Percentiles rank a stretch among this genome's conserved stretches.
Evolutionary conservation across 2,329 filamentous ascomycete genomes (phyloP).

Genomic region (Beauveria sp.): DNA sequence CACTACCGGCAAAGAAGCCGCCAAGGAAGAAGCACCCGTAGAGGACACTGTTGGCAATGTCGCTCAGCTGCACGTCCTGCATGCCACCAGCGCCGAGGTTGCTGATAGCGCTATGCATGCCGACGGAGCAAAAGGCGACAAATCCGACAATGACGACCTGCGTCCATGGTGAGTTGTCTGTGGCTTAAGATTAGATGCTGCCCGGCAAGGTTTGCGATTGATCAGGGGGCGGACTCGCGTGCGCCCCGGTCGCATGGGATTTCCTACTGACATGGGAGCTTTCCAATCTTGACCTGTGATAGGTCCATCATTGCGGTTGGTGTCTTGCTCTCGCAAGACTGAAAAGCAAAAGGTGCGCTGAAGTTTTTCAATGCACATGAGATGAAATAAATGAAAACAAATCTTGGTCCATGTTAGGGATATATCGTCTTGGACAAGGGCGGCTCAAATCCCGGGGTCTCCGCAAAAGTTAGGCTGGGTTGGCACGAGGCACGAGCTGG

Average conservation of each 20-base stretch:
- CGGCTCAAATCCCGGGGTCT: neutral
- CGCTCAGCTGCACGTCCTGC: constrained; percentile 11
- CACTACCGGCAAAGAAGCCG: constrained; percentile 60
- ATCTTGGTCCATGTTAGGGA: neutral
- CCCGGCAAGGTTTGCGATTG: neutral
- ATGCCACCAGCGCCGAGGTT: constrained; percentile 9
- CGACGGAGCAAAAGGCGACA: constrained; percentile 18
- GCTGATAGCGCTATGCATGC: constrained; percentile 17
- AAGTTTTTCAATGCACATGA: neutral
- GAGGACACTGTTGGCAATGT: constrained; percentile 15
- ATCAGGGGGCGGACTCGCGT: neutral
- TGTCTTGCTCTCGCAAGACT: neutral
- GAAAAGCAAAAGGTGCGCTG: neutral
- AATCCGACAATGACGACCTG: constrained; percentile 18
- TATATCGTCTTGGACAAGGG: neutral
- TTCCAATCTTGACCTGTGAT: neutral
- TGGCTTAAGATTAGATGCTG: neutral
- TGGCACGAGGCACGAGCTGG: too few relatives aligned
- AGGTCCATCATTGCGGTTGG: neutral
- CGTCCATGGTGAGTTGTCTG: constrained; percentile 14
- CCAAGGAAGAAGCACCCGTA: constrained; percentile 58
- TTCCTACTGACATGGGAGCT: neutral
- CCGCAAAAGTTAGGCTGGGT: neutral
- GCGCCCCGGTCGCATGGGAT: too few relatives aligned
- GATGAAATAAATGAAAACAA: neutral